Base-by-base conservation (phyloP, 306 rosid species). In the Glycyrrhiza uralensis region DNA sequence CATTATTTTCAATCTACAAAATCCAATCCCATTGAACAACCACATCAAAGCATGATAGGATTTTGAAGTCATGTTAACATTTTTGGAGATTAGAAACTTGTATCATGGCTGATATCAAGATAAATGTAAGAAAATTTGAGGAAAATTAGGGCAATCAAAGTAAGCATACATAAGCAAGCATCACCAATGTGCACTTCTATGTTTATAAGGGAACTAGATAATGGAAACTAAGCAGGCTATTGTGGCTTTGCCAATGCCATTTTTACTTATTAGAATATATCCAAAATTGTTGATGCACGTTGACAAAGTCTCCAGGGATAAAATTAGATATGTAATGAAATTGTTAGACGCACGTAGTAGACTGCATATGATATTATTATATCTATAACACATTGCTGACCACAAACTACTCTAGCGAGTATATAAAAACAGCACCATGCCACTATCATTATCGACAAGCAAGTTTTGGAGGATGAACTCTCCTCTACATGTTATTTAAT, bases 371-470 rank as follows among this genome's bases (percentile, higher is more conserved):
- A 60, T 49, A 35, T 63, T 19, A 58, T 7, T 23, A 15, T 6
- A 12, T 19, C 12, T 14, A 20, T 3, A 6, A 47, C n/a, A 22
- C 11, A 12, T 57, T 57, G 18, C 32, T 33, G 55, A 33, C 13
- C 14, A 12, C 7, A 56, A 58, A 45, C 42, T 66, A 56, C 62
- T 2, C 6, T 35, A 49, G 18, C 11, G 28, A 58, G 32, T 29
- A 13, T n/a, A 63, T 19, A 56, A 41, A 69, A 42, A 36, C 72
- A 2, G 7, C 42, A 58, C 17, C 59, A 61, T n/a, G n/a, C n/a
- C n/a, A n/a, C n/a, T n/a, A n/a, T 56, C 63, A 64, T 52, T 62
- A 75, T n/a, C 64, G 42, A 45, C 26, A 71, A 61, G 71, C 76
- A 70, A 62, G 52, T 55, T 46, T 5, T 14, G 30, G 56, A 60